Evolutionary conservation across 208 protist species (phyloP), one percentile per base, ranked within the genome.

Genomic region (Trichomonas gallinae): DNA sequence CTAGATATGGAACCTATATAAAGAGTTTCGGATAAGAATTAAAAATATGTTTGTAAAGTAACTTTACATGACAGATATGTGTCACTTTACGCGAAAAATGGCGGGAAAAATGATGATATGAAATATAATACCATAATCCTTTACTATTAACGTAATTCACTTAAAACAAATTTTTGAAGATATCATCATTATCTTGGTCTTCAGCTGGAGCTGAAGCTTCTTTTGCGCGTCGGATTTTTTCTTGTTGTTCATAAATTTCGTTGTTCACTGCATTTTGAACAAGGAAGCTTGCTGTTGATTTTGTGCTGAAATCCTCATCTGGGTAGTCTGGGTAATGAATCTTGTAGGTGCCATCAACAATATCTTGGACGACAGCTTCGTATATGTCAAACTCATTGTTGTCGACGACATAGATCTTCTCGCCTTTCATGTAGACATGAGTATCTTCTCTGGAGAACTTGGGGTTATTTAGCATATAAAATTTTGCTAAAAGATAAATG

Each of bases 251-350:
- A 48, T 46, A 89, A 48, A 89, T 89, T 48, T 44, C 11, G 4
- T 15, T 89, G 40, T 89, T 89, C n/a, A 48, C 26, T 9, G 40
- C 40, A 17, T 11, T 48, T 31, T 48, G 40, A 15, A 89, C 15
- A 46, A 89, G 44, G 83, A 89, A 89, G 11, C 23, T 31, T 8
- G 36, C 15, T 34, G 36, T 48, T 31, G 11, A 34, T 45, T 89
- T 40, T 38, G 44, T 21, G 10, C 4, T 17, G 36, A 9, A 23
- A 31, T 89, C 83, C 40, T 89, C 83, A 89, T 89, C 83, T 48
- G 83, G 83, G 40, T 89, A 89, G 8, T 89, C 83, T 34, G 83
- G 83, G 44, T 89, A 89, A 31, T 89, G 83, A n/a, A 89, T 89
- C 44, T 89, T 45, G n/a, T 89, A 89, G 1, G 13, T 34, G 9